Base-by-base conservation (phyloP, 108 stramenopile species). In the Mayamaea pseudoterrestris region DNA sequence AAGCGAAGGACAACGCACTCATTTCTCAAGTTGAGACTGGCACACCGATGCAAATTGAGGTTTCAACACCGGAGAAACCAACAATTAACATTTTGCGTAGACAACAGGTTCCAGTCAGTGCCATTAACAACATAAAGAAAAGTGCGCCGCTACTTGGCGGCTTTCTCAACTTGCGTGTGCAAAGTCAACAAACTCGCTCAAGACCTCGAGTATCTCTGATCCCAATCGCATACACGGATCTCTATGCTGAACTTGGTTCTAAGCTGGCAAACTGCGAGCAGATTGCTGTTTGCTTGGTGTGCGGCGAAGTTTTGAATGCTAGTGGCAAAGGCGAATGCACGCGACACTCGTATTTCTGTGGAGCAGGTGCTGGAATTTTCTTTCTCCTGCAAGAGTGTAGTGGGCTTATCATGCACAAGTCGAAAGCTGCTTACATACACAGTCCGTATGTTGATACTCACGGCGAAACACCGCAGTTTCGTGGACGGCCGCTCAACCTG, bases 371-470 rank as follows among this genome's bases (percentile, higher is more conserved):
- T 24, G 91, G 95, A 6, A 50, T 96, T 27, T 92, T 93, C 68
- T 96, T 94, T 58, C 64, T 96, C 17, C 52, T 96, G 43, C 91
- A 93, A 58, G 93, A 96, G 62, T 94, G 93, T 62, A 55, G 64
- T 42, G 81, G 84, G 9, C 57, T 96, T 27, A 69, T 92, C 12
- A 72, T 96, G 53, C 88, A 93, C 63, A 84, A 82, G 5, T 45
- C 53, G 1, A 82, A 80, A 40, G 93, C 93, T 0, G 80, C 83
- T 2, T 96, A 93, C 36, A 73, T 93, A 20, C 83, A 86, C 44
- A 81, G 88, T 61, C 92, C 92, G 1, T 96, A 92, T 47, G 95
- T 94, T 27, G 95, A 96, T 44, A 80, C 73, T 49, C 85, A 94
- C 46, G 92, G 92, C 3, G 95, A 96, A 66, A 88, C 84, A 16